Base-by-base conservation (phyloP, 1,284 basidiomycete genomes). In the Exobasidium rhododendri region DNA sequence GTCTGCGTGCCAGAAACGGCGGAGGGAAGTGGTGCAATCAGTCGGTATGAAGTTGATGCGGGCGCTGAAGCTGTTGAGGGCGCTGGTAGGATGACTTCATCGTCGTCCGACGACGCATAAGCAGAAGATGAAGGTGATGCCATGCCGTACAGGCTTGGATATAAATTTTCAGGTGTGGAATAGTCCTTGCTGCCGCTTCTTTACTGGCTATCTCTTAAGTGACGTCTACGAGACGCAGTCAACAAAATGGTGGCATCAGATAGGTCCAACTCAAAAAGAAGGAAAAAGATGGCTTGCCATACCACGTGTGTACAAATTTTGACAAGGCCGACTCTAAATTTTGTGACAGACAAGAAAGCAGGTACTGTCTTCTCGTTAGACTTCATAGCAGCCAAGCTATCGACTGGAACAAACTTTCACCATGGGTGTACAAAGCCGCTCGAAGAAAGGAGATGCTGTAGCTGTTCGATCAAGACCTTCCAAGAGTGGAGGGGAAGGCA, bases 61-160 rank as follows among this genome's bases (percentile, higher is more conserved):
- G 65, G 65, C 14, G 62, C 65, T 20, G 59, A 62, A 24, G 60
- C 47, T 30, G 56, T 47, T 32, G 63, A 61, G 32, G 35, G 35
- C 17, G 61, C 61, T 52, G 47, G 56, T 32, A 30, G 26, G 17
- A 40, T 56, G 28, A 52, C 55, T 29, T 61, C 61, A 22, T 61
- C 63, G 13, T 20, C 20, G 22, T 55, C 52, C 13, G 20, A 26
- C 14, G n/a, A 50, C 22, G 47, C 47, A 26, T 50, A 20, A 14
- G 47, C n/a, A 26, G n/a, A 20, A 28, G 47, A 50, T 50, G n/a
- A 4, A 17, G 14, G 14, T 10, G 46, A 26, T 10, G 46, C 20
- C 13, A n/a, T n/a, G 13, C 10, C 24, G 46, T 24, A 13, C 13
- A 45, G 44, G 44, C 3, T 22, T 22, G 44, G 17, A 22, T 45